phyloP scores from a whole-genome alignment of 2,329 filamentous ascomycete genomes.

The Penicillium decumbens region DNA sequence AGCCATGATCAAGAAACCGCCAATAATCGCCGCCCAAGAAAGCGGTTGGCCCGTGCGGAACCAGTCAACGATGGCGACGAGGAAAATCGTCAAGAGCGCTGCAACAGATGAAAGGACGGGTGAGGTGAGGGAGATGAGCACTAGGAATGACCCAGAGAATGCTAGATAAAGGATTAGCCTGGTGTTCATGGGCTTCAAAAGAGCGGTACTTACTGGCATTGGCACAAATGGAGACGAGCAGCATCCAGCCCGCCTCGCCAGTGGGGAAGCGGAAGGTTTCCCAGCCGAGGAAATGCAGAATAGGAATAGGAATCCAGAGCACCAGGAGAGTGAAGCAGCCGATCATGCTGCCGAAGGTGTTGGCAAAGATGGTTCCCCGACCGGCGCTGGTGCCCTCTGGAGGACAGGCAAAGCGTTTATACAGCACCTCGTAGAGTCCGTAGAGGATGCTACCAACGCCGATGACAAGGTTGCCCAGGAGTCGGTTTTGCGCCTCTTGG shows the following conservation, averaged over 20 bases:
- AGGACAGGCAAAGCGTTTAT: constrained; percentile 89
- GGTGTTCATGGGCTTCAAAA: not conserved
- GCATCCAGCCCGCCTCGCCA: constrained; percentile 72
- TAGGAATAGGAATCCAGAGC: constrained; percentile 84
- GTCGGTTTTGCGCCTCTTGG: constrained; percentile 59
- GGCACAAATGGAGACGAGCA: constrained; percentile 72
- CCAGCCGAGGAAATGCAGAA: constrained; percentile 72
- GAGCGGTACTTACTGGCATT: constrained; percentile 63
- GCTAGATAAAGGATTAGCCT: constrained; percentile 36
- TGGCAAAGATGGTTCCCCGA: constrained; percentile 95
- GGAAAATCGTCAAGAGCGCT: constrained; percentile 90
- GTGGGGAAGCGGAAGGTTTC: constrained; percentile 79
- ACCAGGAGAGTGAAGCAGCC: constrained; percentile 79
- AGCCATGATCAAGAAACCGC: constrained; percentile 80
- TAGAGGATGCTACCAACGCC: constrained; percentile 87
- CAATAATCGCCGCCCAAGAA: constrained; percentile 67
- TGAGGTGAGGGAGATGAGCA: constrained; percentile 86
- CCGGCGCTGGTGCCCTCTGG: constrained; percentile 78
- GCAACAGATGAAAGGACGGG: constrained; percentile 91
- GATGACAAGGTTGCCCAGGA: constrained; percentile 86
- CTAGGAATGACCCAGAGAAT: constrained; percentile 88
- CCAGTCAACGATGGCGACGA: constrained; percentile 91
- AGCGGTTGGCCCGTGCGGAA: constrained; percentile 72
- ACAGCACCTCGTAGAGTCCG: constrained; percentile 93
- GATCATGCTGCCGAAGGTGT: constrained; percentile 82